Evolutionary conservation across 2,329 filamentous ascomycete species (phyloP), one percentile per base, ranked within the genome.

Genomic region (Paraconiothyrium brasiliense): DNA sequence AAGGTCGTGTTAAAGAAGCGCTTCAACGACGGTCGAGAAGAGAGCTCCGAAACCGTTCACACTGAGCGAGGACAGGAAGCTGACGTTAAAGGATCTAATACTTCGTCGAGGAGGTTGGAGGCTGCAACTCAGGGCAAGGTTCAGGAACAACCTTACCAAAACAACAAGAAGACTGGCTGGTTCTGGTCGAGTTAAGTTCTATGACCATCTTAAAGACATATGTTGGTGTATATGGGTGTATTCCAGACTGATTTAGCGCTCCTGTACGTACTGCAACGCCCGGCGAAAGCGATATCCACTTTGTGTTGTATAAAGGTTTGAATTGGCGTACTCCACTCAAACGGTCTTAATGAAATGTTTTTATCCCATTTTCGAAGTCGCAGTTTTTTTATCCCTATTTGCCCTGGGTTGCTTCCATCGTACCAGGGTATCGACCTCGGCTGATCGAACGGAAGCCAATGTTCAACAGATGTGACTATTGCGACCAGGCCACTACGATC

Each of bases 1-100:
- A 87, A 85, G 66, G 82, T 84, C 1, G 78, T 87, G 10, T 76
- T 87, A 16, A 89, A 86, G 64, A 86, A 84, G 68, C 81, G 84
- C 2, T 90, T 88, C 67, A 79, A 84, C 1, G 86, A 89, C 76
- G 87, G 87, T 0, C 80, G 82, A 3, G 87, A 89, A 69, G 86
- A 89, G 71, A 85, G 76, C 37, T 82, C 84, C 9, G 85, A 88
- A 66, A 86, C 84, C 8, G 76, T 84, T 3, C 84, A 87, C 39
- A 83, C 80, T 0, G 68, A 75, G 44, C 70, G 68, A 10, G 72
- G 71, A 14, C 70, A 77, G 16, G 67, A 71, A 13, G 27, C 37
- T 27, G 52, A 59, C 9, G 6, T n/a, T 14, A 54, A 61, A 35
- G n/a, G 13, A 9, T 39, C 7, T 35, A 24, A 39, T 4, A 3